Base-by-base conservation (phyloP, 805 yeast genomes). In the Nakazawaea populi region DNA sequence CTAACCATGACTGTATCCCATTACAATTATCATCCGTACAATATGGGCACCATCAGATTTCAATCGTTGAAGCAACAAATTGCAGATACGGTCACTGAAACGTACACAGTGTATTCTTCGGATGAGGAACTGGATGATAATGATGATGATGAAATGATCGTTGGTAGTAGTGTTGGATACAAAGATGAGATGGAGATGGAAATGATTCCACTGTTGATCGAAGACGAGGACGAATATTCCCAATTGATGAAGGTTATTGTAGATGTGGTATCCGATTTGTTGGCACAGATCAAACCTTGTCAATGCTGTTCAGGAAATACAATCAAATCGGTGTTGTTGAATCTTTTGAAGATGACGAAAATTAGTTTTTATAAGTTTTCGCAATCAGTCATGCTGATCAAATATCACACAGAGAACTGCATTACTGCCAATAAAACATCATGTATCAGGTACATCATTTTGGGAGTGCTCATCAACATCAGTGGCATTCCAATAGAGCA, bases 211-310 rank as follows among this genome's bases (percentile, higher is more conserved):
- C 35, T 12, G 29, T 42, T 42, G 11, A 30, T 42, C 10, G 14
- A 43, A 6, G 46, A 43, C 32, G 46, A 43, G 8, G 46, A 43
- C 18, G 43, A 46, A 18, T 9, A 28, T 7, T n/a, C 28, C 7
- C 37, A 42, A 30, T 49, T 49, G 46, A 49, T 49, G 52, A 30
- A 44, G 27, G 27, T 49, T 27, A 34, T 49, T 12, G 45, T 49
- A n/a, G 32, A 32, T 2, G 4, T 49, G 2, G 35, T 49, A 9
- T 9, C 47, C n/a, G n/a, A 4, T 8, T 44, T 37, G 10, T 39
- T 38, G 35, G n/a, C 7, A 8, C 7, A 27, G 7, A 34, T n/a
- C 6, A 12, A 14, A 11, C 18, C 12, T 9, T 39, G 47, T 29
- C 5, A 32, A n/a, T 44, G 44, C 27, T 39, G 47, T 31, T 24